These are phyloP conservation scores for Pontederia crassipes DNA, from an alignment of 176 grass and related monocot species.

Conservation along the genomic window DNA sequence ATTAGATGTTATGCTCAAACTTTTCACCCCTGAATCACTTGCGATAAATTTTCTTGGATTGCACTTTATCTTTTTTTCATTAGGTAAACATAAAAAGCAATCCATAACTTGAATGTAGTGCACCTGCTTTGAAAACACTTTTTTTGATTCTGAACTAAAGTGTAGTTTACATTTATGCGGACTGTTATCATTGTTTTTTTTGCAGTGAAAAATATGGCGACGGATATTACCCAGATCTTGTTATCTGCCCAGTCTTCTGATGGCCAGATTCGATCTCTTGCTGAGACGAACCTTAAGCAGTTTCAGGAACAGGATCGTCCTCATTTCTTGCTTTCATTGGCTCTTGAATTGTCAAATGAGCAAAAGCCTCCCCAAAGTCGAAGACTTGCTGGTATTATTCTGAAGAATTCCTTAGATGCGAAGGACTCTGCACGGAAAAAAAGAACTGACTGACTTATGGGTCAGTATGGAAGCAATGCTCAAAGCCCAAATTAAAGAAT, in stretches of 20 bases:
- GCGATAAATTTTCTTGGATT: no score
- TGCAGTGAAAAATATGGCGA: constrained; percentile 26
- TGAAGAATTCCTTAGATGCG: constrained; percentile 83
- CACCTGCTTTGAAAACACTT: background rate
- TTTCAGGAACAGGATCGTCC: constrained; percentile 91
- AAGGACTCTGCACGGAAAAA: constrained; percentile 55
- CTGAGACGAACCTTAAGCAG: constrained; percentile 60
- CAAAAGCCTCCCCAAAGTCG: constrained; percentile 61
- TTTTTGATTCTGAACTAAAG: background rate
- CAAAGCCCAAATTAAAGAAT: constrained; percentile 81
- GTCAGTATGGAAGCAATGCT: constrained; percentile 49
- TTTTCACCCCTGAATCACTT: no score
- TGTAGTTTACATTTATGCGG: background rate
- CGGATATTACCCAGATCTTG: constrained; percentile 66
- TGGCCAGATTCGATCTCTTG: constrained; percentile 45
- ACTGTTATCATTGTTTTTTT: constrained; percentile 3
- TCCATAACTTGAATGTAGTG: no score
- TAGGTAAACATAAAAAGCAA: background rate
- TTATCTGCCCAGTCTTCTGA: constrained; percentile 71
- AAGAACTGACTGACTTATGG: constrained; percentile 51
- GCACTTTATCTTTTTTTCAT: constrained; percentile 5
- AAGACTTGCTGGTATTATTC: constrained; percentile 67
- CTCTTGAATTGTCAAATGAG: constrained; percentile 57
- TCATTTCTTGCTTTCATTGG: constrained; percentile 71
- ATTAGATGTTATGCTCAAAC: no score